Evolutionary conservation across 1,284 basidiomycete species (phyloP), one percentile per base, ranked within the genome.

Genomic region (Sporisorium sorghi): DNA sequence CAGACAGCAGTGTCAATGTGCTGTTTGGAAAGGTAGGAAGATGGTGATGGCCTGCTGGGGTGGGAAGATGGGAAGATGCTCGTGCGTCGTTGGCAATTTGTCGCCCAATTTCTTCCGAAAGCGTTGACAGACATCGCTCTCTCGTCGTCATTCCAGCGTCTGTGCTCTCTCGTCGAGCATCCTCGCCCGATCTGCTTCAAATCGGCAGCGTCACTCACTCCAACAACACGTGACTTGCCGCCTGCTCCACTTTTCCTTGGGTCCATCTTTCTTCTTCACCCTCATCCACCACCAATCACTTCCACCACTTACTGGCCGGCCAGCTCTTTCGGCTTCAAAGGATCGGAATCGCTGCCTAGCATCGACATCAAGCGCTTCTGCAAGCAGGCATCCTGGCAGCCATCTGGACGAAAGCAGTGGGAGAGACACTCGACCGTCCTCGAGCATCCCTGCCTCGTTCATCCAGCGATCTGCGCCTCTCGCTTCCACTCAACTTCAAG

Each of bases 31-130:
- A 7, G 24, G 10, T 5, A 10, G 15, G 26, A n/a, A 21, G 54
- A 35, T 39, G n/a, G n/a, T n/a, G n/a, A n/a, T n/a, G n/a, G n/a
- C n/a, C n/a, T n/a, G n/a, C n/a, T n/a, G n/a, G n/a, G n/a, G n/a
- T n/a, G n/a, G n/a, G n/a, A n/a, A n/a, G n/a, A n/a, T 12, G 3
- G 14, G 43, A 37, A 21, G 43, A 14, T 56, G 52, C 54, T 35
- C 56, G 52, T 21, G 40, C 46, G 46, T 26, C 5, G 15, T 44
- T 30, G 42, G n/a, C 40, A 47, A 17, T 15, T 44, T 46, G 33
- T 32, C 30, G 30, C 26, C 46, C 56, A 53, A 17, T 51, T 59
- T 59, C 58, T 59, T 59, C 56, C 56, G 54, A 57, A 32, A 33
- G 42, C 33, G 52, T n/a, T 37, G 35, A n/a, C 11, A 1, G 4